These are phyloP conservation scores for Termitomyces sp. DNA, from an alignment of 768 basidiomycete genomes.

Conservation along the genomic window DNA sequence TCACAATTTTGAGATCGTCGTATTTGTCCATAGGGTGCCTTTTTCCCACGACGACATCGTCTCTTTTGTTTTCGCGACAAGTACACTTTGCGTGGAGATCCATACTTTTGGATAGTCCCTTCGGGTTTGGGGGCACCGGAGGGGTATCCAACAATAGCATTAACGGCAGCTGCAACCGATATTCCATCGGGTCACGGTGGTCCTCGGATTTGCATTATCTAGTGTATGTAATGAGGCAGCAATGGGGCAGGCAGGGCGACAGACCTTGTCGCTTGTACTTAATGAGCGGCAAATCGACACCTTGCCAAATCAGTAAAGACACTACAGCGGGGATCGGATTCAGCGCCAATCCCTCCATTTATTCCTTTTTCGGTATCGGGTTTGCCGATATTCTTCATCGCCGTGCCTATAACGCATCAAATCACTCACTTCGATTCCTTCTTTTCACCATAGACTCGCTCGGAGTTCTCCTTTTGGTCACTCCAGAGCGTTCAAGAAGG, in stretches of 20 bases:
- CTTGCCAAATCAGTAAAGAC: conserved; percentile 9
- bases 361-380: conserved; percentile 16
- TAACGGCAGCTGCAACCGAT: conserved; percentile 6
- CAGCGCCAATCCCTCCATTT: conserved; percentile 27
- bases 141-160: neutral
- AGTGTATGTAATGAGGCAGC: neutral
- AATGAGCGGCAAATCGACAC: conserved; percentile 23
- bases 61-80: neutral
- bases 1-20: conserved; percentile 1
- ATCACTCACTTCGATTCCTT: conserved; percentile 12
- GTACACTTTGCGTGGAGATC: neutral
- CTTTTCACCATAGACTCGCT: conserved; percentile 12
- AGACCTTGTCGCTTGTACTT: neutral
- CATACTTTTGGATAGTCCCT: neutral
- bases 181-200: conserved; percentile 7
- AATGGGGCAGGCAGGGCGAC: conserved; percentile 6
- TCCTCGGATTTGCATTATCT: conserved; percentile 18
- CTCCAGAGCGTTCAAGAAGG: conserved; percentile 16
- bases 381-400: conserved; percentile 20
- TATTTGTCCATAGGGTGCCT: neutral
- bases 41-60: neutral
- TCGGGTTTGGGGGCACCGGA: conserved; percentile 7
- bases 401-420: conserved; percentile 16
- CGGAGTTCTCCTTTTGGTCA: conserved; percentile 14
- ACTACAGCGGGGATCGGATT: conserved; percentile 8